Evolutionary conservation across 345 rosid species (phyloP).

Genomic region (Cardamine resedifolia): DNA sequence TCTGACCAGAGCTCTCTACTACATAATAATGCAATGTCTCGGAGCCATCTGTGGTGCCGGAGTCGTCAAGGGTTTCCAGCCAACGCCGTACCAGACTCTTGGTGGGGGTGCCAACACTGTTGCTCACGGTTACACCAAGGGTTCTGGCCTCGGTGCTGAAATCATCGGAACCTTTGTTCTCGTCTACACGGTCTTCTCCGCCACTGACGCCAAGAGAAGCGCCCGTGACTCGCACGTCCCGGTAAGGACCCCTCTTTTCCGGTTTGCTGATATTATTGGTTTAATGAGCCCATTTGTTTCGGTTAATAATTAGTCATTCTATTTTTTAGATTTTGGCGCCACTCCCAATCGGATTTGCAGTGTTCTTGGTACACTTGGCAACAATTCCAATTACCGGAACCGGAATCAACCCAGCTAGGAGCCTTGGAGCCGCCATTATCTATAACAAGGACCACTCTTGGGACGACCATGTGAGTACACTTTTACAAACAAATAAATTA

Average conservation of each 20-base stretch:
- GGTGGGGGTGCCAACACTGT: conserved; percentile 54
- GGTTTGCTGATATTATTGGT: not conserved
- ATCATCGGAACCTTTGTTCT: conserved; percentile 45
- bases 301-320: not conserved
- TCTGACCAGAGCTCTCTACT: conserved; percentile 37
- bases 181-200: conserved; percentile 49
- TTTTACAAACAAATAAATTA: not conserved
- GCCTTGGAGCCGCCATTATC: conserved; percentile 50
- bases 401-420: conserved; percentile 51
- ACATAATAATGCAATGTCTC: conserved; percentile 44
- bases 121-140: conserved; percentile 46
- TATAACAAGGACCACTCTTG: conserved; percentile 47
- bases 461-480: conserved; percentile 52
- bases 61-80: conserved; percentile 50
- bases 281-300: not conserved
- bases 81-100: conserved; percentile 30
- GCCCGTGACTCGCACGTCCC: conserved; percentile 59
- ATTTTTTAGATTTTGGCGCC: conserved; percentile 48
- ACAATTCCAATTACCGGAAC: conserved; percentile 50
- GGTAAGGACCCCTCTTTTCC: not conserved
- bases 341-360: conserved; percentile 56
- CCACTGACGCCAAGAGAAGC: conserved; percentile 54
- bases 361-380: conserved; percentile 52
- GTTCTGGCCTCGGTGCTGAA: conserved; percentile 47
- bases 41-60: conserved; percentile 53